Evolutionary conservation across 2,329 filamentous ascomycete species (phyloP).

Genomic region (Cordyceps cicadae): DNA sequence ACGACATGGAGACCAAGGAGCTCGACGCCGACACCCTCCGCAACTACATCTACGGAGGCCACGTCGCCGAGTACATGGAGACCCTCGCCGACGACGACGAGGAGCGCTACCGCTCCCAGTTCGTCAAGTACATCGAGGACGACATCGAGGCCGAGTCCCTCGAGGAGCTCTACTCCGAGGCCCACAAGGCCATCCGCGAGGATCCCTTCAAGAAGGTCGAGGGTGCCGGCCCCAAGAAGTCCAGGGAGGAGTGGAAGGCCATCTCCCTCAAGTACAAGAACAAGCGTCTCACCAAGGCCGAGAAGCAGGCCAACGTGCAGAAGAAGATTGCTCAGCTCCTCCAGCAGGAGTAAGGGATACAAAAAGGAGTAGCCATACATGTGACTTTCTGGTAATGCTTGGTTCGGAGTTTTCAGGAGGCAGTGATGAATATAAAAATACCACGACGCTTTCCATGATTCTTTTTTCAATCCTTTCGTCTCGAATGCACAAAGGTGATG

Average conservation of each 20-base stretch:
- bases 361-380: slow-evolving; percentile 16
- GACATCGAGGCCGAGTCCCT: slow-evolving; percentile 93
- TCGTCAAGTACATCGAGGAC: slow-evolving; percentile 95
- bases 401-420: slow-evolving; percentile 32
- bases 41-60: slow-evolving; percentile 98
- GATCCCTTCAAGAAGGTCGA: slow-evolving; percentile 94
- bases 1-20: slow-evolving; percentile 95
- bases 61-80: slow-evolving; percentile 99
- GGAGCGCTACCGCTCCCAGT: slow-evolving; percentile 98
- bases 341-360: slow-evolving; percentile 33
- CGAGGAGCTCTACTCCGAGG: slow-evolving; percentile 92
- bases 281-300: slow-evolving; percentile 69
- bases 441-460: slow-evolving; percentile 12
- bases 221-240: slow-evolving; percentile 73
- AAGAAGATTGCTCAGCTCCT: slow-evolving; percentile 81
- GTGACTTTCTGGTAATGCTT: slow-evolving; percentile 21
- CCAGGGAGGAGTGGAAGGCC: slow-evolving; percentile 93
- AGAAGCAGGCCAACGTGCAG: slow-evolving; percentile 79
- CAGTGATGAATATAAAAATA: slow-evolving; percentile 28
- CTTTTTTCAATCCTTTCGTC: background rate
- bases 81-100: slow-evolving; percentile 98
- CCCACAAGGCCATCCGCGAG: slow-evolving; percentile 93
- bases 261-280: slow-evolving; percentile 86
- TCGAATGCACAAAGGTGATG: background rate
- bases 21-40: slow-evolving; percentile 93